Conservation (phyloP, 768 basidiomycete genomes). For the Pisolithus sp. region DNA sequence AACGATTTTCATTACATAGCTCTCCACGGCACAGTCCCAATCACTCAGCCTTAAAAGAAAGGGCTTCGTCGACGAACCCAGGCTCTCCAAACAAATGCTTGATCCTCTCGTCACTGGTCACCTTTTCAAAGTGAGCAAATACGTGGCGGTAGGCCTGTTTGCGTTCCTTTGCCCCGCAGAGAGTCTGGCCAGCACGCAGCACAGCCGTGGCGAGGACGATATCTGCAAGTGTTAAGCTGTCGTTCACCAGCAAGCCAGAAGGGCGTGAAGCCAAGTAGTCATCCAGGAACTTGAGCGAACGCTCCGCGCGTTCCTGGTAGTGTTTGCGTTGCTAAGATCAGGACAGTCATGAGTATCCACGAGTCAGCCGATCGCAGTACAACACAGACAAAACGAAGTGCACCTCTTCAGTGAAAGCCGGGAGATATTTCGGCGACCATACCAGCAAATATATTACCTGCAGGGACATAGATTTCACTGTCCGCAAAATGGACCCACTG, state of each 20-base stretch:
- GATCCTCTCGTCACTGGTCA: no score
- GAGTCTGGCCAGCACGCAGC: not conserved
- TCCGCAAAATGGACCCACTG: constrained; percentile 19
- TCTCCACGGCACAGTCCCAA: no score
- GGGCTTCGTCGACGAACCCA: not conserved
- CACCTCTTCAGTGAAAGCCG: not conserved
- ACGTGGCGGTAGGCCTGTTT: no score
- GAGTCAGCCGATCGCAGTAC: not conserved
- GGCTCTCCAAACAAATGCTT: not conserved
- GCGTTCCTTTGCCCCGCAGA: not conserved
- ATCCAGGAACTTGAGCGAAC: not conserved
- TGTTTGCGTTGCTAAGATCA: not conserved
- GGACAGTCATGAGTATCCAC: not conserved
- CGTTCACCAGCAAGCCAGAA: not conserved
- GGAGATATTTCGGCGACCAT: not conserved
- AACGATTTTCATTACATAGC: no score
- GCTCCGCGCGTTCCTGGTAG: not conserved
- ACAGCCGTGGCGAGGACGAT: not conserved
- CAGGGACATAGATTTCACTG: constrained; percentile 5
- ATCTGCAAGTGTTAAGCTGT: not conserved
- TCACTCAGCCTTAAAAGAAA: no score
- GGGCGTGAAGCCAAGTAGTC: not conserved
- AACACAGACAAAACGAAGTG: not conserved
- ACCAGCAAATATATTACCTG: not conserved
- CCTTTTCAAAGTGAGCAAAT: no score